Percentiles rank a stretch among this genome's conserved stretches.
Evolutionary conservation across 371 early-diverging fungal species (phyloP).

Genomic region (Apophysomyces ossiformis): DNA sequence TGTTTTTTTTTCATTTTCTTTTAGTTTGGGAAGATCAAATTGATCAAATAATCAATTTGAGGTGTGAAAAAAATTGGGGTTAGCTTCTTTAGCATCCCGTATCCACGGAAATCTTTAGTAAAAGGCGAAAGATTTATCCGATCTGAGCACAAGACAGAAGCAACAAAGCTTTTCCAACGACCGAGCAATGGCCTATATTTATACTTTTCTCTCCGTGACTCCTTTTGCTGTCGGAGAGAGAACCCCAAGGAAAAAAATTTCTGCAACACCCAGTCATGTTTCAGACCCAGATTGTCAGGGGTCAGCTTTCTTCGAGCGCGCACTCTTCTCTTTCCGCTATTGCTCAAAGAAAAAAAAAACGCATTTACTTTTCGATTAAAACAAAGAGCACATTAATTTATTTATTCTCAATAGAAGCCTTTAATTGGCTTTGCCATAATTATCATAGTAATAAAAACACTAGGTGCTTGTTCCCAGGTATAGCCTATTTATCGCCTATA

Average conservation of each 20-base stretch:
- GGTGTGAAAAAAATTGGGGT: constrained; percentile 46
- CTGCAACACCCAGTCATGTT: neutral
- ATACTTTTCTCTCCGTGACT: neutral
- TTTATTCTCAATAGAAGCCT: no score
- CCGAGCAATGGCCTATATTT: neutral
- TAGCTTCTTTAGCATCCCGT: constrained; percentile 48
- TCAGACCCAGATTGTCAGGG: no score
- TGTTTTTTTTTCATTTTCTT: constrained; percentile 4
- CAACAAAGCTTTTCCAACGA: constrained; percentile 25
- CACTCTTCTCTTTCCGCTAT: neutral
- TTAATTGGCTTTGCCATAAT: no score
- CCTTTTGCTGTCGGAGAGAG: no score
- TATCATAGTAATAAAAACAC: no score
- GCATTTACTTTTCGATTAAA: no score
- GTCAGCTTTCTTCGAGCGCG: neutral
- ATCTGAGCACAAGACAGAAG: constrained; percentile 53
- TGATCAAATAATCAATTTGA: constrained; percentile 4
- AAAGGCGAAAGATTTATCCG: constrained; percentile 63
- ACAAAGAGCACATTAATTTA: no score
- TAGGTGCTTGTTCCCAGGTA: no score
- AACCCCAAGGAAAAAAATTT: neutral
- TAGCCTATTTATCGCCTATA: no score
- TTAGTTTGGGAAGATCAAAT: neutral
- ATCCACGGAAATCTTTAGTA: constrained; percentile 63
- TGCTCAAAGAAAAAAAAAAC: no score